Evolutionary conservation across 2,329 filamentous ascomycete species (phyloP).

Genomic region (Pseudonectria foliicola): DNA sequence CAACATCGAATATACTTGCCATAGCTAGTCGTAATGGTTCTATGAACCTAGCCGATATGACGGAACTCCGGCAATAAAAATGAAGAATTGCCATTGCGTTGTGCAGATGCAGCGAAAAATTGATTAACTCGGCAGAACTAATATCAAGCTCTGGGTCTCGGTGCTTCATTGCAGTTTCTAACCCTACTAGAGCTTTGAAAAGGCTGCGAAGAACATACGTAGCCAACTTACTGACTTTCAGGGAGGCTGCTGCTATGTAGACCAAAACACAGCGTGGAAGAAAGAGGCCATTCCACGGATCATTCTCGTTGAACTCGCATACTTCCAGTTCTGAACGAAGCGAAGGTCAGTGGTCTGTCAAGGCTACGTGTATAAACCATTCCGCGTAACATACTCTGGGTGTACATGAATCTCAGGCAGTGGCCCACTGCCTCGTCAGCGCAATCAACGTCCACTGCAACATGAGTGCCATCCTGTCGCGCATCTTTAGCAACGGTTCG

Average conservation of each 20-base stretch:
- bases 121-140: conserved; percentile 11
- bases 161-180: conserved; percentile 14
- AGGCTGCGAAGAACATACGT: conserved; percentile 21
- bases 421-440: conserved; percentile 21
- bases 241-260: conserved; percentile 24
- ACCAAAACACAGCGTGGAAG: conserved; percentile 26
- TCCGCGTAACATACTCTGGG: conserved; percentile 20
- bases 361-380: neutral
- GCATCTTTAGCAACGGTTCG: conserved; percentile 2
- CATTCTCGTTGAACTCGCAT: conserved; percentile 17
- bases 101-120: conserved; percentile 20
- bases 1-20: conserved; percentile 22
- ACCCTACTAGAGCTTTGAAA: conserved; percentile 17
- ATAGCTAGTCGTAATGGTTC: conserved; percentile 25
- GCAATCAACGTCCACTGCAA: conserved; percentile 18
- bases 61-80: conserved; percentile 11
- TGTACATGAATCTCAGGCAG: conserved; percentile 30
- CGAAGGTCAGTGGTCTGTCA: neutral
- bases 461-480: conserved; percentile 21
- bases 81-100: conserved; percentile 23
- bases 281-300: conserved; percentile 21
- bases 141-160: conserved; percentile 10
- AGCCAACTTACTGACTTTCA: conserved; percentile 23
- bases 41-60: conserved; percentile 15
- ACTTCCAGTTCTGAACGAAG: conserved; percentile 20